Base-by-base conservation (phyloP, 2,329 filamentous ascomycete genomes). In the Aspergillus thermomutatus region DNA sequence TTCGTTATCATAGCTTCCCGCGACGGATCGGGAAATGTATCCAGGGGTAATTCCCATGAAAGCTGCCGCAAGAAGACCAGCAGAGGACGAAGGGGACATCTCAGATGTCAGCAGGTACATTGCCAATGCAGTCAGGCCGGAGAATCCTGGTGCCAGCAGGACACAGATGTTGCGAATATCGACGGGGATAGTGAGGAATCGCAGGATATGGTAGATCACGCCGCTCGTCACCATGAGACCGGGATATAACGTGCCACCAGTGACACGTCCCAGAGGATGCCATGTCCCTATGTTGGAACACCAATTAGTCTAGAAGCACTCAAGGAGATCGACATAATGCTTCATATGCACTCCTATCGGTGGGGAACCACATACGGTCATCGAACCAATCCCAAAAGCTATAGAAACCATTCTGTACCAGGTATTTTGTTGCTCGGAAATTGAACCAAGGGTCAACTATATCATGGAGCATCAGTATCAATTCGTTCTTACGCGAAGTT, bases 311-410 rank as follows among this genome's bases (percentile, higher is more conserved):
- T 14, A 46, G 21, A 46, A 14, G 21, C 11, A 46, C 9, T 14
- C n/a, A 21, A 23, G 10, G 41, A 45, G 8, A 23, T 8, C 17
- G 41, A 45, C n/a, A 60, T 54, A 62, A 54, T 53, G 57, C 54
- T 60, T 67, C 52, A 69, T 62, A 61, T 37, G 27, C 43, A 21
- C 23, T 46, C 43, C 10, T 23, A 10, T 25, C 56, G 40, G 52
- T 55, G 51, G 54, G 54, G 58, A 41, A 50, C 28, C 55, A 73
- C 85, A 62, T 81, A 88, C 94, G 88, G 82, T 99, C 94, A 78
- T 99, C 94, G 72, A 99, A 99, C 94, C 94, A 99, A 76, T 99
- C 93, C 94, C 94, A 99, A 75, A 99, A 99, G 76, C 90, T 92
- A 77, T 96, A 95, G 80, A 99, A 97, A 69, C 94, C 94, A 87